Evolutionary conservation across 306 rosid genomes (phyloP), one percentile per base, ranked within the genome.

Genomic region (Malus asiatica): DNA sequence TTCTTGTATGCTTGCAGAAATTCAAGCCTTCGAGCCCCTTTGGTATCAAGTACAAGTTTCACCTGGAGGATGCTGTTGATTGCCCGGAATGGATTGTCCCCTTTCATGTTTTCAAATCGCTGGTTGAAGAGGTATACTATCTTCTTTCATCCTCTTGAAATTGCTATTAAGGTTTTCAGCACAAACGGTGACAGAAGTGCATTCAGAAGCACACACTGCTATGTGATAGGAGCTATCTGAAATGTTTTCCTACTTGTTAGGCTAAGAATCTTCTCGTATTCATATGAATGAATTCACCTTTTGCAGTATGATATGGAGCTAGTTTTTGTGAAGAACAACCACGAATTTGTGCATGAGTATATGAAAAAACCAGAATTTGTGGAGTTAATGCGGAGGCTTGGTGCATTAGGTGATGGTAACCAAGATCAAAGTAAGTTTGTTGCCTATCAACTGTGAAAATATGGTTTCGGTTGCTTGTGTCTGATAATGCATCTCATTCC

Each of bases 1-100:
- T 35, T 44, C 46, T 19, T 27, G 11, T 77, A n/a, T 79, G 87
- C 69, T 80, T 81, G 81, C 93, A 96, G 99, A 92, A 88, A 88
- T 96, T 96, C 59, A 92, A 78, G 68, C 77, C 93, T 74, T 92
- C 99, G 72, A 83, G 86, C 84, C 98, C 99, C 72, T 96, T 92
- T 82, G 99, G 98, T 74, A 90, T 89, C 82, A 87, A 90, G 90
- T 96, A 92, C 89, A 84, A 85, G 48, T 96, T 96, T 85, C 99
- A 90, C 73, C 88, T 96, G 29, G 98, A 96, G 99, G 99, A 96
- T 75, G 99, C 96, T 30, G 99, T 96, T 79, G 99, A 92, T 85
- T 92, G 97, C 80, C 99, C 97, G 27, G 99, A 92, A 83, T 92
- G 97, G 97, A 86, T 95, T 53, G 99, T 90, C 66, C 99, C 99